Conservation (phyloP, 2,329 filamentous ascomycete species). For the Apiospora arundinis region DNA sequence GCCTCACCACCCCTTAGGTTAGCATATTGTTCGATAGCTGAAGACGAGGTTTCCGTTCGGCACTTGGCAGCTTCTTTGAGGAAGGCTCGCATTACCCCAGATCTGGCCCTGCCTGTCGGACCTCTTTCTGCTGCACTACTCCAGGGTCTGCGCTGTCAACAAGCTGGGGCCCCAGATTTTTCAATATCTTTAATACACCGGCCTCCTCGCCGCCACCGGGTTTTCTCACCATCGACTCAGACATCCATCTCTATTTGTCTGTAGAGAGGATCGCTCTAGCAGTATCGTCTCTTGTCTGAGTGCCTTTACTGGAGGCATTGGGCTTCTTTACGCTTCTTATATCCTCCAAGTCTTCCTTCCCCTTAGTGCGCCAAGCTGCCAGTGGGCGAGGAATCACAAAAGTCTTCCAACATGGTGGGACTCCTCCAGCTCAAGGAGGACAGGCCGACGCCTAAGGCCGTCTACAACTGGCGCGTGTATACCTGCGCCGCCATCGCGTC, state of each 20-base stretch:
- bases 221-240: background rate
- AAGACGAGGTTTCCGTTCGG: background rate
- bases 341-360: background rate
- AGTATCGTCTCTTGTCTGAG: no score
- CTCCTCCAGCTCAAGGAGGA: slow-evolving; percentile 61
- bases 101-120: background rate
- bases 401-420: slow-evolving; percentile 47
- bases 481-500: slow-evolving; percentile 59
- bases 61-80: background rate
- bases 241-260: background rate
- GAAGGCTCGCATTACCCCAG: slow-evolving; percentile 2
- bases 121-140: background rate
- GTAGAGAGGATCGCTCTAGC: background rate
- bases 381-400: background rate
- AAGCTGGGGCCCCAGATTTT: slow-evolving; percentile 15
- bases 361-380: background rate
- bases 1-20: background rate
- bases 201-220: background rate
- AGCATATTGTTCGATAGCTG: background rate
- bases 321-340: background rate
- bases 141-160: slow-evolving; percentile 6
- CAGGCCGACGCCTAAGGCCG: slow-evolving; percentile 60
- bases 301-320: background rate
- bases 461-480: slow-evolving; percentile 69
- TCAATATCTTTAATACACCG: background rate